Percentiles rank a stretch among this genome's conserved stretches.
Evolutionary conservation across 805 yeast genomes (phyloP).

Genomic region (Diddensiella transvaalensis): DNA sequence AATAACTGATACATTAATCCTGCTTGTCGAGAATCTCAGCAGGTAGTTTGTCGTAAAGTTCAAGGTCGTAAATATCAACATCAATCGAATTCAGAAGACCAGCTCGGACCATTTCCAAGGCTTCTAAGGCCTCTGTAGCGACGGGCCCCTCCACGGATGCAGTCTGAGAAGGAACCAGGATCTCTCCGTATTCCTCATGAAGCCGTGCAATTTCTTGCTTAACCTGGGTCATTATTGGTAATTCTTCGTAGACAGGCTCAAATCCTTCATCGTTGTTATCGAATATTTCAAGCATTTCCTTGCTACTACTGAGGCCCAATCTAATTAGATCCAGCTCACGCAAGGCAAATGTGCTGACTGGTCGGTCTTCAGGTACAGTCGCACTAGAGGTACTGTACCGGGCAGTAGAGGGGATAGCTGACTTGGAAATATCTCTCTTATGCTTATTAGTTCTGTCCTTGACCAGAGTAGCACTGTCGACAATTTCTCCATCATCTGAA

Average conservation of each 20-base stretch:
- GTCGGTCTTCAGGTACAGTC: not conserved
- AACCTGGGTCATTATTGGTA: not conserved
- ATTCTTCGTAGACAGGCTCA: not conserved
- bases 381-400: too few species aligned
- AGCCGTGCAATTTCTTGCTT: not conserved
- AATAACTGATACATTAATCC: not conserved
- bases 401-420: not conserved
- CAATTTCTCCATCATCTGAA: slow-evolving; percentile 25
- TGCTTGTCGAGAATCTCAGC: not conserved
- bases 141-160: not conserved
- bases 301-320: not conserved
- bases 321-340: not conserved
- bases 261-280: not conserved
- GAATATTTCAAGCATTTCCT: not conserved
- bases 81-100: not conserved
- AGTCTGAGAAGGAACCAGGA: not conserved
- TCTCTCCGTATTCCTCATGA: not conserved
- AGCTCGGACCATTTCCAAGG: not conserved
- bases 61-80: not conserved
- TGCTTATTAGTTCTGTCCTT: slow-evolving; percentile 13
- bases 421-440: not conserved
- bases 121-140: not conserved
- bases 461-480: slow-evolving; percentile 30
- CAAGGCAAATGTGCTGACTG: not conserved
- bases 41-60: not conserved